Percentiles rank a stretch among this genome's conserved stretches.
These are phyloP conservation scores for Sextonia rubra DNA, from an alignment of 164 flowering plant species.

Conservation along the genomic window DNA sequence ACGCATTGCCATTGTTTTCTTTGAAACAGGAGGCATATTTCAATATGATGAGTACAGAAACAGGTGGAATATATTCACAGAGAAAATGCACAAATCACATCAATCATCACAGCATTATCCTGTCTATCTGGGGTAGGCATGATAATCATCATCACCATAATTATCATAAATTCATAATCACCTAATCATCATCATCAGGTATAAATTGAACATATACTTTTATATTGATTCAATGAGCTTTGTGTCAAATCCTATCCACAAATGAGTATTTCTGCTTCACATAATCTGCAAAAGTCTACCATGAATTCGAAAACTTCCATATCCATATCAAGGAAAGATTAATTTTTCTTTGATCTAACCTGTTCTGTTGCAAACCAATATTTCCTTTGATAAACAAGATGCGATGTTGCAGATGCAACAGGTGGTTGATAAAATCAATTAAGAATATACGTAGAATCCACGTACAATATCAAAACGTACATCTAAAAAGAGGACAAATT, in stretches of 20 bases:
- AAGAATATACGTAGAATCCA: neutral
- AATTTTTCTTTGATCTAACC: neutral
- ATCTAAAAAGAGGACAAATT: neutral
- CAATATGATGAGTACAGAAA: no score
- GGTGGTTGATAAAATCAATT: neutral
- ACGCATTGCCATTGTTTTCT: neutral
- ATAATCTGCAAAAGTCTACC: neutral
- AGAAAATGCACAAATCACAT: no score
- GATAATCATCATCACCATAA: neutral
- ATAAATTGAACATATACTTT: no score
- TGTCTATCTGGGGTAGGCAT: neutral
- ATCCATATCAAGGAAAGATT: neutral
- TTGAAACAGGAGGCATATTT: neutral
- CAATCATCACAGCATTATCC: no score
- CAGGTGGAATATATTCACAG: no score
- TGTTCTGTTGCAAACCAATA: neutral
- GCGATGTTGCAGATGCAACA: neutral
- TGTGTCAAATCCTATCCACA: neutral
- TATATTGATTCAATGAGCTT: neutral
- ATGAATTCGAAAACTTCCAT: neutral
- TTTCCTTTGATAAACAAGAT: neutral
- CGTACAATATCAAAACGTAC: neutral
- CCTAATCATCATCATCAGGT: neutral
- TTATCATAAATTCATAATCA: neutral
- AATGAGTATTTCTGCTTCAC: neutral